A percentile compares a stretch with the other conserved stretches of the same genome.
These are phyloP conservation scores for Zygosaccharomyces sapae DNA, from an alignment of 1,139 yeast species.

Conservation along the genomic window DNA sequence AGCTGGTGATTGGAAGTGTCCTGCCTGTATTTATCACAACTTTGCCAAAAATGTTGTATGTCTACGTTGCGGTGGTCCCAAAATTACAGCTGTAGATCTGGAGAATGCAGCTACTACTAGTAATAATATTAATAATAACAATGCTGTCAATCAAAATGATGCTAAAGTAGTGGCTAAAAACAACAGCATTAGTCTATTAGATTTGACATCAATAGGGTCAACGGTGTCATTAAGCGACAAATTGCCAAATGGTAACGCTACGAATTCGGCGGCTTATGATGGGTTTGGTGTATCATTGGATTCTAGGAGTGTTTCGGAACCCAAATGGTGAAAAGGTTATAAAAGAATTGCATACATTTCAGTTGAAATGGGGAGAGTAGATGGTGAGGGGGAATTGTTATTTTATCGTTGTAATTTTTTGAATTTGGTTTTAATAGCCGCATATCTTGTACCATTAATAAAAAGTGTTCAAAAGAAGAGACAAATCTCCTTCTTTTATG, in stretches of 20 bases:
- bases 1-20: slow-evolving; percentile 97
- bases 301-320: slow-evolving; percentile 21
- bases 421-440: slow-evolving; percentile 4
- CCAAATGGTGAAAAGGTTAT: slow-evolving; percentile 16
- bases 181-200: slow-evolving; percentile 12
- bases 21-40: slow-evolving; percentile 78
- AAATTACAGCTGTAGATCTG: slow-evolving; percentile 32
- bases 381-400: neutral
- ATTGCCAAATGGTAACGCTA: slow-evolving; percentile 7
- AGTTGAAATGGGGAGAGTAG: neutral
- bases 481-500: neutral
- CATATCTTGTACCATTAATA: slow-evolving; percentile 5
- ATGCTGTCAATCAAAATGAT: slow-evolving; percentile 5
- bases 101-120: slow-evolving; percentile 3
- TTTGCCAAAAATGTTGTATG: slow-evolving; percentile 89
- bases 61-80: slow-evolving; percentile 80
- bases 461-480: neutral
- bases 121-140: slow-evolving; percentile 3
- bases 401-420: neutral
- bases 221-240: slow-evolving; percentile 10
- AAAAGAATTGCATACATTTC: slow-evolving; percentile 4
- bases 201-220: slow-evolving; percentile 12
- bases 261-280: slow-evolving; percentile 6
- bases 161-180: slow-evolving; percentile 6
- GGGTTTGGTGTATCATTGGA: slow-evolving; percentile 17